Base-by-base conservation (phyloP, 1,284 basidiomycete species). In the Somion occarium region DNA sequence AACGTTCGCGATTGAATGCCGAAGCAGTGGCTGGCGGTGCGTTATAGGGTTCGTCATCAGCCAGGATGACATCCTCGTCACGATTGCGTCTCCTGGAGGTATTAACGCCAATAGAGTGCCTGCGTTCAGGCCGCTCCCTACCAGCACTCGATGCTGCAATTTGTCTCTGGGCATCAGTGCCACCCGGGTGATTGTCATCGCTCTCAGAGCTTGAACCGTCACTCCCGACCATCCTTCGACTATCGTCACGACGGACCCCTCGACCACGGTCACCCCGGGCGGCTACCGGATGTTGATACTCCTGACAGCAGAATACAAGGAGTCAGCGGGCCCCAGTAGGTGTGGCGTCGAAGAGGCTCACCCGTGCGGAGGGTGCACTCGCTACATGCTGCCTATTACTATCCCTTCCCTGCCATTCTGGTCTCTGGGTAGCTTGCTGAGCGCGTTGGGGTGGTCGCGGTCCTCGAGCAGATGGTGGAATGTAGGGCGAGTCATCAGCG, bases 1-100 rank as follows among this genome's bases (percentile, higher is more conserved):
- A 65, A 30, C 56, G 61, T 37, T 59, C 57, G 18, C 53, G 59
- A 45, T 61, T 62, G 50, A 56, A 63, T 18, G 34, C 18, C 11
- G 22, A 9, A 27, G 48, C 34, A 22, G 37, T 15, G 42, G 20
- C n/a, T 2, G 22, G 26, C 18, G 47, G 22, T 18, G 47, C 11
- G n/a, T n/a, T n/a, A 44, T 45, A 44, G 49, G 37, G 27, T 26
- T 41, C 49, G 43, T 34, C 44, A 39, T 50, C 49, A 44, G 49
- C 30, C 25, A 39, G 48, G 51, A 44, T 30, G 46, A 47, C 46
- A 39, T 34, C 45, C 45, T 49, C 43, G 41, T 52, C 38, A 45
- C 46, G 48, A 50, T 48, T 26, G 53, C 49, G 37, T n/a, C 34
- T 41, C 51, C 49, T 12, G 43, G 15, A 13, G 44, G 55, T 49